These are phyloP conservation scores for Obba rivulosa DNA, from an alignment of 768 basidiomycete genomes.

Conservation along the genomic window DNA sequence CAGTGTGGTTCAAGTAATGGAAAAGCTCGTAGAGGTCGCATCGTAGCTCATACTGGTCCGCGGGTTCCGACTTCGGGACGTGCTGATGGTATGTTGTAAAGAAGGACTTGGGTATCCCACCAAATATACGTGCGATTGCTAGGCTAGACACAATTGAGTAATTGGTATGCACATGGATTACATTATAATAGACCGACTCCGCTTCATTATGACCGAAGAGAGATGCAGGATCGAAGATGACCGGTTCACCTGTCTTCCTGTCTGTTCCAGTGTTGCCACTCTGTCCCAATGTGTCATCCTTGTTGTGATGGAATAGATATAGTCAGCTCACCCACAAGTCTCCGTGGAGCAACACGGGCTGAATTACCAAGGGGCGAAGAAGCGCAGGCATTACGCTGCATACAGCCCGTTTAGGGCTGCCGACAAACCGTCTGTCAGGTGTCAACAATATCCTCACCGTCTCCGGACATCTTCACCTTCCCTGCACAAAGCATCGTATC, in stretches of 20 bases:
- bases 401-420: neutral
- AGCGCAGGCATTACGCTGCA: constrained; percentile 69
- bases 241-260: constrained; percentile 43
- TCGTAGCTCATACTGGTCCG: constrained; percentile 57
- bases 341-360: constrained; percentile 72
- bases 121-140: constrained; percentile 75
- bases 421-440: neutral
- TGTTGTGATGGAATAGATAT: neutral
- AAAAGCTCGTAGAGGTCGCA: constrained; percentile 72
- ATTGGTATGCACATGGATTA: neutral
- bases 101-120: constrained; percentile 63
- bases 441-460: constrained; percentile 30
- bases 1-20: constrained; percentile 78
- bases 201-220: constrained; percentile 80
- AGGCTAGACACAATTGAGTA: constrained; percentile 38
- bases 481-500: constrained; percentile 39
- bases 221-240: constrained; percentile 76
- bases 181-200: constrained; percentile 46
- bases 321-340: constrained; percentile 65
- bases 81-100: constrained; percentile 60
- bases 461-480: constrained; percentile 47
- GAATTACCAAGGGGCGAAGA: constrained; percentile 48
- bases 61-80: constrained; percentile 60
- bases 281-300: constrained; percentile 28
- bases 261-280: constrained; percentile 72